Conservation (phyloP, 2,329 filamentous ascomycete genomes). For the Apiospora aurea region DNA sequence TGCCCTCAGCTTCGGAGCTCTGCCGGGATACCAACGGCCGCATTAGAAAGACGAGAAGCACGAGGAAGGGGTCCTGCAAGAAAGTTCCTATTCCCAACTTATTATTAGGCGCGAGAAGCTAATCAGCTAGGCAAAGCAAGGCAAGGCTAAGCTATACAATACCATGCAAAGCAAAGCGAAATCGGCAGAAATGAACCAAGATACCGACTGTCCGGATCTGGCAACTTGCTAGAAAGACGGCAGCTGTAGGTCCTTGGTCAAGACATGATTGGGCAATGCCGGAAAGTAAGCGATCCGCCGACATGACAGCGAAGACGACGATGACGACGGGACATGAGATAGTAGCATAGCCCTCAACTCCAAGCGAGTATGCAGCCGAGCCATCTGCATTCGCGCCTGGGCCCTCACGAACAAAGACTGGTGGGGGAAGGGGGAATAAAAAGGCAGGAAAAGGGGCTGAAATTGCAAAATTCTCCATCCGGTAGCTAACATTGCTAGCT, state of each 20-base stretch:
- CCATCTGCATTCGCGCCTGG: not conserved
- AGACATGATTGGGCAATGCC: not conserved
- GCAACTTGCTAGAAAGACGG: conserved; percentile 11
- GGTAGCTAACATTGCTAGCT: not conserved
- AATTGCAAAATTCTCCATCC: not conserved
- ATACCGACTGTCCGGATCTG: not conserved
- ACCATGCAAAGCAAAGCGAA: not conserved
- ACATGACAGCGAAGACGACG: conserved; percentile 4
- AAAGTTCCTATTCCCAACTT: not conserved
- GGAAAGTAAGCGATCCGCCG: not conserved
- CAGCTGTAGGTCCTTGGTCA: conserved; percentile 3
- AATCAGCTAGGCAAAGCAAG: not conserved
- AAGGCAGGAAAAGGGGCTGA: not conserved
- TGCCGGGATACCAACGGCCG: not conserved
- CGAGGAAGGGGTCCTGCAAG: not conserved
- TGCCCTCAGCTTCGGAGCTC: not conserved
- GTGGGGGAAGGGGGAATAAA: not conserved
- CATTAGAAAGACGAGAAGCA: not conserved
- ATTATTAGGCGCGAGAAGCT: too few relatives aligned
- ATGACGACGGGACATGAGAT: not conserved
- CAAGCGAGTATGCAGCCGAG: not conserved
- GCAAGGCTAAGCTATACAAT: too few relatives aligned
- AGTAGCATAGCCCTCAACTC: conserved; percentile 1
- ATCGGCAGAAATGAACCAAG: not conserved
- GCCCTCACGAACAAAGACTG: not conserved